These are phyloP conservation scores for Aspergillus viridinutans DNA, from an alignment of 2,329 filamentous ascomycete species.

Conservation along the genomic window DNA sequence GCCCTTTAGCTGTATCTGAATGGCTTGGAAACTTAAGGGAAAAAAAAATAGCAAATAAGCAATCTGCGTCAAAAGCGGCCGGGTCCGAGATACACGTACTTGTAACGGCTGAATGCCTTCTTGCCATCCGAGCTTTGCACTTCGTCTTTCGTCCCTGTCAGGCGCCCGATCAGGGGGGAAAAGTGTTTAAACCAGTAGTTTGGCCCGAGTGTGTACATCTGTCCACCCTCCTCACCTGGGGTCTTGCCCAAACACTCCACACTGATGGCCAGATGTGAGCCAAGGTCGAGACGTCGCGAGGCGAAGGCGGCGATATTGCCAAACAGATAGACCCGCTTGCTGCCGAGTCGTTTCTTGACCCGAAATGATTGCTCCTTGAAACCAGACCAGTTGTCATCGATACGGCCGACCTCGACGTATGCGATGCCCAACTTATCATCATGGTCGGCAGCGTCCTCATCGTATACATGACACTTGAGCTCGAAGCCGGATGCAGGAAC, in stretches of 20 bases:
- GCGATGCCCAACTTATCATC: slow-evolving; percentile 87
- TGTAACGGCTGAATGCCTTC: slow-evolving; percentile 65
- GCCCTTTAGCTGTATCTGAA: slow-evolving; percentile 80
- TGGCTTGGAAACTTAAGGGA: slow-evolving; percentile 81
- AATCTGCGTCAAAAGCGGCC: neutral
- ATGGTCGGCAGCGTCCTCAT: slow-evolving; percentile 81
- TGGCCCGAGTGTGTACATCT: slow-evolving; percentile 77
- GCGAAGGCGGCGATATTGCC: slow-evolving; percentile 65
- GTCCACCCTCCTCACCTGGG: slow-evolving; percentile 57
- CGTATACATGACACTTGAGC: slow-evolving; percentile 81
- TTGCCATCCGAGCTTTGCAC: slow-evolving; percentile 53
- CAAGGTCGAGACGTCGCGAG: slow-evolving; percentile 60
- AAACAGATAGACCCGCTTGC: slow-evolving; percentile 78
- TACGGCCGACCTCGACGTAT: slow-evolving; percentile 59
- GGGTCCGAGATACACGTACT: slow-evolving; percentile 50
- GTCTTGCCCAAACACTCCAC: slow-evolving; percentile 75
- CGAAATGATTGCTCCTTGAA: slow-evolving; percentile 62
- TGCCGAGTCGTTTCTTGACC: slow-evolving; percentile 74
- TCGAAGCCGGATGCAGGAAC: slow-evolving; percentile 75
- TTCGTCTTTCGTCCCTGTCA: slow-evolving; percentile 68
- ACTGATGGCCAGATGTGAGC: slow-evolving; percentile 67
- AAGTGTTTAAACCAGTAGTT: slow-evolving; percentile 76
- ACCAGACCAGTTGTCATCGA: slow-evolving; percentile 65
- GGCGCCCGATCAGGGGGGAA: slow-evolving; percentile 79
- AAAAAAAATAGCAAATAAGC: slow-evolving; percentile 1